Evolutionary conservation across 352 stramenopile species (phyloP).

Genomic region (Sclerospora graminicola): DNA sequence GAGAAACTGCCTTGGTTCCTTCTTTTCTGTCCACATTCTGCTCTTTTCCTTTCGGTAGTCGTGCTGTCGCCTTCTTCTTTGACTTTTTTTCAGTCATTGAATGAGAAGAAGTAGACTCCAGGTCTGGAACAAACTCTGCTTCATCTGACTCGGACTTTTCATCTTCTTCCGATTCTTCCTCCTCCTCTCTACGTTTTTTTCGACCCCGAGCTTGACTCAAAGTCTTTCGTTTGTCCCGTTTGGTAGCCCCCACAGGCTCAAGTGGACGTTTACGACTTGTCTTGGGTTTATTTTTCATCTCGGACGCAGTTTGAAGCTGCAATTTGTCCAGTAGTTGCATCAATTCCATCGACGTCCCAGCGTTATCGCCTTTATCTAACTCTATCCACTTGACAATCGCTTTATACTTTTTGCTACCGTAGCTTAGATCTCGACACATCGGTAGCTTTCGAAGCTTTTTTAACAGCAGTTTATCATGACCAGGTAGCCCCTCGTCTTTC

Average conservation of each 20-base stretch:
- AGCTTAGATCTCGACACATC: constrained; percentile 24
- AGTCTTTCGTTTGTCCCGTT: constrained; percentile 13
- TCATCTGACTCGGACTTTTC: constrained; percentile 30
- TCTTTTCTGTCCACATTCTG: constrained; percentile 6
- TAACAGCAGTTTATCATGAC: constrained; percentile 19
- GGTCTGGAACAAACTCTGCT: constrained; percentile 22
- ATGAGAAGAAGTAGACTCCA: constrained; percentile 6
- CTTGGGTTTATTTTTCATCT: constrained; percentile 12
- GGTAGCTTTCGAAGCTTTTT: constrained; percentile 28
- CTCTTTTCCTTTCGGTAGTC: constrained; percentile 5
- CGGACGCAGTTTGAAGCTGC: neutral
- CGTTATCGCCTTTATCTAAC: constrained; percentile 33
- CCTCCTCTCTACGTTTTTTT: constrained; percentile 20
- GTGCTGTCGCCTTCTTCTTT: constrained; percentile 8
- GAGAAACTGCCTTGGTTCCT: constrained; percentile 2
- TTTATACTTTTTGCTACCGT: constrained; percentile 35
- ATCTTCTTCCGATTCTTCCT: constrained; percentile 27
- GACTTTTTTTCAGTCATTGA: constrained; percentile 1
- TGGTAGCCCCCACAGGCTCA: constrained; percentile 26
- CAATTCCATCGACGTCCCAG: constrained; percentile 19
- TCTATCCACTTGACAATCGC: constrained; percentile 46
- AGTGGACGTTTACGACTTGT: constrained; percentile 13
- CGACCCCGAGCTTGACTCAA: constrained; percentile 2
- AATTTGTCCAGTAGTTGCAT: constrained; percentile 21
- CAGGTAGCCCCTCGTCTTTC: constrained; percentile 1